phyloP scores from a whole-genome alignment of 108 stramenopile species.

The Nannochloropsis gaditana region DNA sequence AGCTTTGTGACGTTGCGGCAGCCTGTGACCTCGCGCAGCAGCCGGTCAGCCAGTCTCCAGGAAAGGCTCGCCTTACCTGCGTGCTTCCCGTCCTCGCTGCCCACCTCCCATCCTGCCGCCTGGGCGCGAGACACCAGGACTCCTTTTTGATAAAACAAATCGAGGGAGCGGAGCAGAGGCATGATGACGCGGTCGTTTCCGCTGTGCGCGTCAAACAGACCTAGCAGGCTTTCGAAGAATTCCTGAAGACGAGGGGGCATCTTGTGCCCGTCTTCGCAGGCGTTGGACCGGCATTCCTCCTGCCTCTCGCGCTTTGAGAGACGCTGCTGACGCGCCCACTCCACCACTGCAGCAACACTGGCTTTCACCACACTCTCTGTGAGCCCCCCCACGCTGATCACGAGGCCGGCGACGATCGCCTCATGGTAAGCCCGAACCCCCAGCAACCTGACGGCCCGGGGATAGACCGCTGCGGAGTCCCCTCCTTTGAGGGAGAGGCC shows the following conservation, averaged over 20 bases:
- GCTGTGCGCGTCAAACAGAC: conserved; percentile 18
- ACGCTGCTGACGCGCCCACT: conserved; percentile 61
- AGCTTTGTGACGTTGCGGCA: conserved; percentile 69
- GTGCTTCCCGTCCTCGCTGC: conserved; percentile 56
- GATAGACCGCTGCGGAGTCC: background rate
- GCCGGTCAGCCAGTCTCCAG: conserved; percentile 47
- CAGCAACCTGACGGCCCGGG: background rate
- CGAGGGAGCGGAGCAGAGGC: conserved; percentile 44
- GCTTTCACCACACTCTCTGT: conserved; percentile 78
- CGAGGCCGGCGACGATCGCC: conserved; percentile 68
- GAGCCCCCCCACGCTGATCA: conserved; percentile 85
- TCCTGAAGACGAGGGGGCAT: background rate
- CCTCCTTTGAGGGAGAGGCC: background rate
- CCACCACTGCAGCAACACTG: conserved; percentile 62
- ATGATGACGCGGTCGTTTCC: conserved; percentile 38
- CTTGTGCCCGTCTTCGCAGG: conserved; percentile 53
- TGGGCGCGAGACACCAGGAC: conserved; percentile 34
- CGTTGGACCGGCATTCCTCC: conserved; percentile 43
- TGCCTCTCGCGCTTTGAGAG: conserved; percentile 25
- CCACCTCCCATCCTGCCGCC: conserved; percentile 45
- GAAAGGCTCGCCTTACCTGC: conserved; percentile 64
- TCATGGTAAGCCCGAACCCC: background rate
- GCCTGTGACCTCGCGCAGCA: conserved; percentile 57
- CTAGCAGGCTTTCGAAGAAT: conserved; percentile 24
- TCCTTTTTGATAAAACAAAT: conserved; percentile 10